Evolutionary conservation across 2,329 filamentous ascomycete species (phyloP), one percentile per base, ranked within the genome.

Genomic region (Kalaharituber pfeilii): DNA sequence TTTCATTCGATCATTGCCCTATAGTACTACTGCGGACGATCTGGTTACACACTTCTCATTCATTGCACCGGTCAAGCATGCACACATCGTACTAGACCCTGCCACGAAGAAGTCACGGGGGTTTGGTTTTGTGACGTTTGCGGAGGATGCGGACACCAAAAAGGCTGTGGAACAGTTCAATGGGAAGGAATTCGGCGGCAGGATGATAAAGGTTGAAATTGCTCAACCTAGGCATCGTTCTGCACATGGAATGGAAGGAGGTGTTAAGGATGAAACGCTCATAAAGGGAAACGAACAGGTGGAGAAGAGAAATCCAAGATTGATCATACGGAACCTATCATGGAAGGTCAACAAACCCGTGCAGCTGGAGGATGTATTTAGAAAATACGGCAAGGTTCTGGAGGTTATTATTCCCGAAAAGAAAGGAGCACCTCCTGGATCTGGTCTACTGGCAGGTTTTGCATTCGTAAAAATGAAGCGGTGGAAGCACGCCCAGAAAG

Each of bases 111-210:
- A 81, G 62, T 95, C 86, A 13, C 83, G 86, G 66, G 89, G 91
- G 18, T 98, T 87, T 68, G 91, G 91, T 52, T 98, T 98, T 69
- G 89, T 98, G 55, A 96, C 91, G 1, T 91, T 98, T 65, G 86
- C 88, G 63, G 91, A 98, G 66, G 78, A 84, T 27, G 88, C 95
- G 61, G 91, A 98, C 72, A 88, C 89, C 11, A 73, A 81, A 60
- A 77, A 81, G 59, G 93, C 91, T 18, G 77, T 84, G 66, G 77
- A 82, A 55, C 83, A 93, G 67, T 78, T 95, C 65, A 79, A 94
- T 68, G 84, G 85, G 58, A 75, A 82, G 47, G 71, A 79, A 25
- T 78, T 94, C 62, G 78, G 87, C 50, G 89, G 88, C 20, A 80
- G 82, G 63, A 85, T 83, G 60, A 80, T 98, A 64, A 81, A 80